Percentiles rank a stretch among this genome's conserved stretches.
These are phyloP conservation scores for Aureobasidium lini DNA, from an alignment of 2,329 filamentous ascomycete species.

Conservation along the genomic window DNA sequence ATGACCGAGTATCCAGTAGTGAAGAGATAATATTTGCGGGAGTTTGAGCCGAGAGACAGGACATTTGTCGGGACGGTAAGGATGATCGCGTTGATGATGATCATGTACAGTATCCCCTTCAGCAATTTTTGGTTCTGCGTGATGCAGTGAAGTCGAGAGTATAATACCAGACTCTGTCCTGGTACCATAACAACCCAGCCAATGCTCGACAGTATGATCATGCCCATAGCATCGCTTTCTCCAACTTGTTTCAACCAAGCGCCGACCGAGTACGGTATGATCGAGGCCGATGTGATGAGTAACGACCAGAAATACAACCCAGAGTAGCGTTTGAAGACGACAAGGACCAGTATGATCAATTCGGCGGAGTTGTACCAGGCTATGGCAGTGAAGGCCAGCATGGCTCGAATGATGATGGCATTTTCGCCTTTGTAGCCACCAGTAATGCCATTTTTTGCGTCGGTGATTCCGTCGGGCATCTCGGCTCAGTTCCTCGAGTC, in stretches of 20 bases:
- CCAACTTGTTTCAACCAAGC: conserved; percentile 40
- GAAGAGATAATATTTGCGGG: conserved; percentile 21
- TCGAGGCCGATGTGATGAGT: conserved; percentile 35
- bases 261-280: conserved; percentile 41
- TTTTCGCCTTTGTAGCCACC: conserved; percentile 21
- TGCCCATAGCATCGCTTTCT: conserved; percentile 25
- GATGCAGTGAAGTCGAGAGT: conserved; percentile 55
- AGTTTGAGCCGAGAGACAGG: conserved; percentile 48
- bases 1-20: conserved; percentile 33
- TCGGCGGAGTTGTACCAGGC: conserved; percentile 37
- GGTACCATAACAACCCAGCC: conserved; percentile 54
- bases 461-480: conserved; percentile 9
- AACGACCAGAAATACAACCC: conserved; percentile 46
- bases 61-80: conserved; percentile 49
- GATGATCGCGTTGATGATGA: conserved; percentile 47
- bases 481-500: background rate
- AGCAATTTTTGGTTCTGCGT: conserved; percentile 41
- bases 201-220: conserved; percentile 40
- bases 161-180: conserved; percentile 55
- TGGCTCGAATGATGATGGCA: conserved; percentile 21
- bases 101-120: conserved; percentile 48
- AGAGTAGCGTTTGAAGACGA: conserved; percentile 40
- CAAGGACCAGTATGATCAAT: conserved; percentile 38
- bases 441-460: conserved; percentile 3
- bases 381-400: conserved; percentile 24